Conservation (phyloP, 805 yeast species). For the Helenozyma rhizophorensis region DNA sequence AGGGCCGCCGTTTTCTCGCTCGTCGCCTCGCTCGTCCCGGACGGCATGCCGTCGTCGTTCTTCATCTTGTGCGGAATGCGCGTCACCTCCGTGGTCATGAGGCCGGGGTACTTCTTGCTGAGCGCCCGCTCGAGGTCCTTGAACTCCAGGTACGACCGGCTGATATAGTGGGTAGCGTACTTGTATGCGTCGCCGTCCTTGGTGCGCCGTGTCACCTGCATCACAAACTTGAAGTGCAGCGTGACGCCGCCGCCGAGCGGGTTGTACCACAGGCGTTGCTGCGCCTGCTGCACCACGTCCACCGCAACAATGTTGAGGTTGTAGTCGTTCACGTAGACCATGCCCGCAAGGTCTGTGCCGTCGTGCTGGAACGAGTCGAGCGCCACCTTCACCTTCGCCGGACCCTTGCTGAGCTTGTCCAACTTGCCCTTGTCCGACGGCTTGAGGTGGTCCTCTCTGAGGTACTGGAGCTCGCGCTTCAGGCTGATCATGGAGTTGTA, state of each 20-base stretch:
- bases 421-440: constrained; percentile 35
- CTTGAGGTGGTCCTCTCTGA: constrained; percentile 27
- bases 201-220: constrained; percentile 35
- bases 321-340: constrained; percentile 49
- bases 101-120: constrained; percentile 60
- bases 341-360: constrained; percentile 14
- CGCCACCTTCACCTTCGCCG: constrained; percentile 10
- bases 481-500: constrained; percentile 75
- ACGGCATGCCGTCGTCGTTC: constrained; percentile 32
- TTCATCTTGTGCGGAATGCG: constrained; percentile 53
- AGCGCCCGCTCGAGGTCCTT: constrained; percentile 50
- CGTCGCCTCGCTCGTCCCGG: constrained; percentile 11
- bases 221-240: constrained; percentile 44
- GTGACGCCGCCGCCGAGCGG: constrained; percentile 6
- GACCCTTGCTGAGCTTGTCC: constrained; percentile 24
- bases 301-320: constrained; percentile 71
- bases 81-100: constrained; percentile 49
- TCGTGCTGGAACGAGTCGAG: constrained; percentile 12
- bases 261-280: constrained; percentile 8
- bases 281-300: constrained; percentile 19
- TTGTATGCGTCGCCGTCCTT: constrained; percentile 14
- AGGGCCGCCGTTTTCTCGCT: not conserved
- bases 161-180: constrained; percentile 41
- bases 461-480: constrained; percentile 48
- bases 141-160: constrained; percentile 68